These are phyloP conservation scores for Aspergillus sojae DNA, from an alignment of 2,329 filamentous ascomycete species.

Conservation along the genomic window DNA sequence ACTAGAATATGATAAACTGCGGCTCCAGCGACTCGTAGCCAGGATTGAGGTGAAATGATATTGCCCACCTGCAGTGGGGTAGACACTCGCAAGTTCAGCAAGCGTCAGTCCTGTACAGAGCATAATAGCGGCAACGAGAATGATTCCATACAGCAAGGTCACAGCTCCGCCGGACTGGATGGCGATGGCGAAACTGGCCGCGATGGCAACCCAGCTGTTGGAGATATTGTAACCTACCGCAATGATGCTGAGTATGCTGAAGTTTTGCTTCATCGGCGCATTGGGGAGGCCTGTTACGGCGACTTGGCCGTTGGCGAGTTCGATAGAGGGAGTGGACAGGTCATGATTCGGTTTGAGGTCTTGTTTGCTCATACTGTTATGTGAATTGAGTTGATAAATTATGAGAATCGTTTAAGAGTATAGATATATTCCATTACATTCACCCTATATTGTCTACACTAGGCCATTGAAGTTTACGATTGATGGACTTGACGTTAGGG, in stretches of 20 bases:
- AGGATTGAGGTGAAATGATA: constrained; percentile 34
- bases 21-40: constrained; percentile 27
- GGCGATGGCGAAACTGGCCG: constrained; percentile 28
- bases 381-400: background rate
- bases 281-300: constrained; percentile 19
- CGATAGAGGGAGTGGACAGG: constrained; percentile 13
- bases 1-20: constrained; percentile 24
- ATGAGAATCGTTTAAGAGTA: background rate
- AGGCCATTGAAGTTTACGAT: background rate
- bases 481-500: background rate
- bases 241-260: constrained; percentile 27
- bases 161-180: constrained; percentile 26
- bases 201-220: constrained; percentile 30
- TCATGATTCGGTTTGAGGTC: background rate
- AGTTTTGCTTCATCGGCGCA: constrained; percentile 27
- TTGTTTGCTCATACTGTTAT: constrained; percentile 15
- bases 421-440: background rate
- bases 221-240: constrained; percentile 29
- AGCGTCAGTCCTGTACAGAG: constrained; percentile 25
- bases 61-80: constrained; percentile 34
- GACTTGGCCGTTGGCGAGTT: constrained; percentile 25
- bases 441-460: background rate
- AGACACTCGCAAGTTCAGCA: constrained; percentile 32
- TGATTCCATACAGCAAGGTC: constrained; percentile 27
- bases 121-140: constrained; percentile 25